phyloP scores from a whole-genome alignment of 345 rosid genomes.

The Schrenkiella parvula region DNA sequence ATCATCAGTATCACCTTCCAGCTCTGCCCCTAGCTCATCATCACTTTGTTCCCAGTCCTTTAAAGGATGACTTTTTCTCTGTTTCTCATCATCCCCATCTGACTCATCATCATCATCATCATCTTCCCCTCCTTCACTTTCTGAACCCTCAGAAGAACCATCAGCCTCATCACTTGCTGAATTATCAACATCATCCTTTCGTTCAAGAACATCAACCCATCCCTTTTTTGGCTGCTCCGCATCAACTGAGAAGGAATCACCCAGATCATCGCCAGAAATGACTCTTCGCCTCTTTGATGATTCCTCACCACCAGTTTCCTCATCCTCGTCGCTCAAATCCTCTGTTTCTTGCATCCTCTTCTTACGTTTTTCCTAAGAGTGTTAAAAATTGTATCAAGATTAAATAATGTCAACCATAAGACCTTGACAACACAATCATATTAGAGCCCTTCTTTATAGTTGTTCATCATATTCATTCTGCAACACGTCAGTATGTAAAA shows the following conservation, averaged over 20 bases:
- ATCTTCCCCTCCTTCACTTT: conserved; percentile 37
- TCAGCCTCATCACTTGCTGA: conserved; percentile 53
- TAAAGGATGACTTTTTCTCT: conserved; percentile 34
- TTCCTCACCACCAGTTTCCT: conserved; percentile 45
- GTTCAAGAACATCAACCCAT: conserved; percentile 84
- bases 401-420: conserved; percentile 5
- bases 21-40: conserved; percentile 54
- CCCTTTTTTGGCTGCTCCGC: conserved; percentile 59
- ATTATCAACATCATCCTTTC: conserved; percentile 46
- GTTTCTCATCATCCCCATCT: conserved; percentile 42
- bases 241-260: conserved; percentile 73
- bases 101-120: conserved; percentile 40
- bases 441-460: background rate
- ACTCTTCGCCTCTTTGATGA: conserved; percentile 38
- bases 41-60: conserved; percentile 96
- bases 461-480: background rate
- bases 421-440: background rate
- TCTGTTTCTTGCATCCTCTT: conserved; percentile 75
- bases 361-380: conserved; percentile 73
- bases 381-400: background rate
- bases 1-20: conserved; percentile 43
- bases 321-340: conserved; percentile 74
- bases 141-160: conserved; percentile 57
- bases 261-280: conserved; percentile 85
- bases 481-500: background rate